phyloP scores from a whole-genome alignment of 2,329 filamentous ascomycete genomes.

The Botryotinia calthae region DNA sequence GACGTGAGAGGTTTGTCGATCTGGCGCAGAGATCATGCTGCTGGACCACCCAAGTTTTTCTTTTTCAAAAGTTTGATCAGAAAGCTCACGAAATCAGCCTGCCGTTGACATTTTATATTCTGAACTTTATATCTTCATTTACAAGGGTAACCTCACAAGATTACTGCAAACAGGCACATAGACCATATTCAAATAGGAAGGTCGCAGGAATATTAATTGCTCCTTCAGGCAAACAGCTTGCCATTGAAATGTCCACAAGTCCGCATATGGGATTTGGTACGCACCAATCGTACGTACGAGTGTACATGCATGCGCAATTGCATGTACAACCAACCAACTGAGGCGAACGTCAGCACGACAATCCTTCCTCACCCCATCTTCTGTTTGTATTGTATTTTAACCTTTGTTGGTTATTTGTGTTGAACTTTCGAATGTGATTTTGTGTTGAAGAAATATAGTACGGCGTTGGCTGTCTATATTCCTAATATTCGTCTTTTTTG shows the following conservation, averaged over 20 bases:
- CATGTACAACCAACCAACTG: neutral
- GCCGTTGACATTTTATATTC: neutral
- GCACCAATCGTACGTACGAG: conserved; percentile 5
- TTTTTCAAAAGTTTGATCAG: neutral
- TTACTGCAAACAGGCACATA: neutral
- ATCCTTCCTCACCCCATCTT: neutral
- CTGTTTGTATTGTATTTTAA: neutral
- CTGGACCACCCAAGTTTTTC: neutral
- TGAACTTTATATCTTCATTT: conserved; percentile 1
- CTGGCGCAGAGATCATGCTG: neutral
- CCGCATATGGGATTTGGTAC: neutral
- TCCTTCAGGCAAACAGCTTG: conserved; percentile 6
- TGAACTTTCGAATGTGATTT: neutral
- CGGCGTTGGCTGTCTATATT: conserved; percentile 5
- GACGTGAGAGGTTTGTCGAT: neutral
- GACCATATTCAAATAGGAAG: conserved; percentile 1
- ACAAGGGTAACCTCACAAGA: neutral
- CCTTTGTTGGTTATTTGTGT: neutral
- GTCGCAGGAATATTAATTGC: neutral
- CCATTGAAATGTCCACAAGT: neutral
- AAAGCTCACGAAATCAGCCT: neutral
- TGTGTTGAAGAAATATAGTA: neutral
- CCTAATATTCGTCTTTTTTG: neutral
- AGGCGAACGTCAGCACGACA: conserved; percentile 2
- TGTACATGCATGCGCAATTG: neutral